Base-by-base conservation (phyloP, 202 grass and related monocot genomes). In the Panicum hallii region DNA sequence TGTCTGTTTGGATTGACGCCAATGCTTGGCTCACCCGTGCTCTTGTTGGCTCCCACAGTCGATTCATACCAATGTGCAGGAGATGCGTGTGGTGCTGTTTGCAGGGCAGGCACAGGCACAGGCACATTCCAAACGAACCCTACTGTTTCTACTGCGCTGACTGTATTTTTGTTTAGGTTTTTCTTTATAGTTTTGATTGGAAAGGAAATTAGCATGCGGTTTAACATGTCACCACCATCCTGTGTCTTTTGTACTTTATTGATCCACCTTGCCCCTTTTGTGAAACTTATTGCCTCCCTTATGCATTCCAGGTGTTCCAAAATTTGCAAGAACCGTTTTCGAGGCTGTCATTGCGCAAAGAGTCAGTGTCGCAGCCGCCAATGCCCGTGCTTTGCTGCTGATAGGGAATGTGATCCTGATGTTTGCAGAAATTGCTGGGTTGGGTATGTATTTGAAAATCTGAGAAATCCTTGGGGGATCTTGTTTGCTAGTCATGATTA, bases 341-440 rank as follows among this genome's bases (percentile, higher is more conserved):
- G 96, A 79, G 96, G 96, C 67, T 99, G 96, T 86, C 96, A 99
- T 81, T 99, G 96, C 82, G 96, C 96, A 40, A 99, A 99, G 84
- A 95, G 93, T 64, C 96, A 99, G 75, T 99, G 96, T 83, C 90
- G 96, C 78, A 99, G 93, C 41, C 91, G 96, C 10, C 96, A 99
- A 80, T 99, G 96, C 88, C 96, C 96, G 83, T 99, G 96, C 70
- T 95, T 99, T 88, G 96, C 96, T 85, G 96, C 96, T 63, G 96
- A 99, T 72, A 95, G 96, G 82, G 96, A 99, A 86, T 99, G 96
- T 19, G 96, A 99, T 70, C 97, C 97, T 75, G 97, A 99, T 74
- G 93, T 99, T 75, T 99, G 97, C 85, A 91, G 88, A 91, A 96
- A 95, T 87, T 98, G 96, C 68, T 98, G 96, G 93, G 89, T 98